phyloP scores from a whole-genome alignment of 441 rosid species.

The Eruca vesicaria region DNA sequence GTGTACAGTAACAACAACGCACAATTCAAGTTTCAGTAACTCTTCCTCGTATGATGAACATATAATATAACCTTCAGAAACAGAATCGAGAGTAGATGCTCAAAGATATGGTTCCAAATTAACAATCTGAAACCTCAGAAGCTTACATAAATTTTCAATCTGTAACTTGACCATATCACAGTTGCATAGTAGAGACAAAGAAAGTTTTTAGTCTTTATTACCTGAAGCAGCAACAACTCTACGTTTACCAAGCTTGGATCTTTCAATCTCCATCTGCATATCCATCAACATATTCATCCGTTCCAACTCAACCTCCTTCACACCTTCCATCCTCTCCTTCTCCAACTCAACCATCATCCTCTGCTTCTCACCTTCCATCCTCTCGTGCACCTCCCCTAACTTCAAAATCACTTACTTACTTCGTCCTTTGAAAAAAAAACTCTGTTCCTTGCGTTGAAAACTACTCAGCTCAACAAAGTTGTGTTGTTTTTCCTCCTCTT shows the following conservation, averaged over 20 bases:
- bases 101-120: background rate
- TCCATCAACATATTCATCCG: conserved; percentile 69
- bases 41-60: background rate
- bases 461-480: too few relatives aligned
- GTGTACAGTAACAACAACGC: background rate
- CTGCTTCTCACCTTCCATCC: conserved; percentile 66
- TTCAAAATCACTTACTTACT: conserved; percentile 65
- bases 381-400: conserved; percentile 71
- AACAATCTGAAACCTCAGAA: background rate
- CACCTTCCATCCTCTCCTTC: conserved; percentile 73
- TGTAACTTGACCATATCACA: too few relatives aligned
- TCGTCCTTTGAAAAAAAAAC: too few relatives aligned
- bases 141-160: background rate
- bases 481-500: too few relatives aligned
- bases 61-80: too few relatives aligned
- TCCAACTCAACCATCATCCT: conserved; percentile 73
- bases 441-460: too few relatives aligned
- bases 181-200: too few relatives aligned
- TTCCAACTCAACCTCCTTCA: conserved; percentile 72
- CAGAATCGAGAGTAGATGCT: background rate
- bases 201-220: background rate
- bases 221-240: conserved; percentile 34
- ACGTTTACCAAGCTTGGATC: too few relatives aligned
- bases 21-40: conserved; percentile 10
- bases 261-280: conserved; percentile 63